Conservation (phyloP, 805 yeast genomes). For the Lipomyces chichibuensis region DNA sequence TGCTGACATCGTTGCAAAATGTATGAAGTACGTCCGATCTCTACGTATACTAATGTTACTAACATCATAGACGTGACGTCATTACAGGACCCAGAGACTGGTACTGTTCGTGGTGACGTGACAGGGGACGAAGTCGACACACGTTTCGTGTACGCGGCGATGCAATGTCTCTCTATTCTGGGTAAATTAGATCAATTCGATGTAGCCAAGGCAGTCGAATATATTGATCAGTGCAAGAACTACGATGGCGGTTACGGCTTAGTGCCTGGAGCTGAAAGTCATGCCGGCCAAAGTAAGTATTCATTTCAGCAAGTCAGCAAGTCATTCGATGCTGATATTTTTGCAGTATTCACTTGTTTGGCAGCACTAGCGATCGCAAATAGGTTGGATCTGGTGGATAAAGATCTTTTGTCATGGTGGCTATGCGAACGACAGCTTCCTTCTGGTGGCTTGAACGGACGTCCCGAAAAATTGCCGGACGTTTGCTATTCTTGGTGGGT, state of each 20-base stretch:
- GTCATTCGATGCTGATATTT: neutral
- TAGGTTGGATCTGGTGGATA: conserved; percentile 53
- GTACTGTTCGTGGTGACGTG: conserved; percentile 57
- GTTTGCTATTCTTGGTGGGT: conserved; percentile 97
- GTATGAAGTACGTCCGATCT: conserved; percentile 42
- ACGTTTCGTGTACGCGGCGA: conserved; percentile 81
- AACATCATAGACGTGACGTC: conserved; percentile 38
- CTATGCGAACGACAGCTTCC: conserved; percentile 84
- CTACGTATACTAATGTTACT: neutral
- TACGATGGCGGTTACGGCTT: conserved; percentile 97
- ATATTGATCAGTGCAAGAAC: conserved; percentile 71
- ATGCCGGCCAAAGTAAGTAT: conserved; percentile 70
- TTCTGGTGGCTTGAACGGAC: conserved; percentile 91
- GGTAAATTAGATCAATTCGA: conserved; percentile 57
- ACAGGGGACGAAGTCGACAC: conserved; percentile 92
- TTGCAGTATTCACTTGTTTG: conserved; percentile 68
- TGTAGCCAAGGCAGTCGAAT: conserved; percentile 65
- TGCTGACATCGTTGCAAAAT: conserved; percentile 44
- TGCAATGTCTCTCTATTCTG: conserved; percentile 71
- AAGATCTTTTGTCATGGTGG: conserved; percentile 72
- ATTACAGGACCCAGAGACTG: conserved; percentile 58
- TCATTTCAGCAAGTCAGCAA: neutral
- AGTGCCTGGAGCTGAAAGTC: conserved; percentile 93
- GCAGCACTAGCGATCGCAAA: conserved; percentile 75
- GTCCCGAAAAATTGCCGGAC: conserved; percentile 95